Evolutionary conservation across 2,329 filamentous ascomycete genomes (phyloP), one percentile per base, ranked within the genome.

Genomic region (Trichoderma aggressivum): DNA sequence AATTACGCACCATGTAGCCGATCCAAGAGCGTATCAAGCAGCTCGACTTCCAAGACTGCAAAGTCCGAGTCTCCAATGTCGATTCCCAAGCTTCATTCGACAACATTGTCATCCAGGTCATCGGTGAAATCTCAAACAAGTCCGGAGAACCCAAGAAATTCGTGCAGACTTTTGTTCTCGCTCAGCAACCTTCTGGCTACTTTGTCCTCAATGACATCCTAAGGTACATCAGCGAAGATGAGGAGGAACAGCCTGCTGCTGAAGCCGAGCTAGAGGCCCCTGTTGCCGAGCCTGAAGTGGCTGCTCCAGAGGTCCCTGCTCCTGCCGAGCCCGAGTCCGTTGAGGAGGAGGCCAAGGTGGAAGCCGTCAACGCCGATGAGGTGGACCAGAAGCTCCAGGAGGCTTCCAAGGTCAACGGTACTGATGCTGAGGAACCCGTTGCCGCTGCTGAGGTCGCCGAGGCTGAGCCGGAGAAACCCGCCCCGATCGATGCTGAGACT

Each of bases 151-250:
- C 95, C 78, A 94, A 93, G 86, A 98, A 98, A 82, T 99, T 99
- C 79, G 92, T 94, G 53, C 96, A 99, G 87, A 98, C 95, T 66
- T 99, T 99, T 77, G 93, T 99, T 74, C 92, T 99, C 74, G 96
- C 96, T 62, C 91, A 95, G 82, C 96, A 99, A 84, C 94, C 94
- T 63, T 97, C 95, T 71, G 96, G 96, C 74, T 99, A 98, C 86
- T 99, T 97, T 77, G 95, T 99, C 39, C 89, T 99, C 77, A 99
- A 99, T 82, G 96, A 99, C 79, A 97, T 99, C 80, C 94, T 98
- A 85, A 89, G 96, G 77, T 98, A 97, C 83, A 90, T 99, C 75
- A 90, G 91, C 74, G 93, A 96, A 73, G 92, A 95, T 77, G 87
- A 87, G 55, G 94, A 98, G 73, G 93, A 93, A 72, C 90, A 91